Evolutionary conservation across 768 basidiomycete genomes (phyloP), one percentile per base, ranked within the genome.

Genomic region (Leucogyrophana mollusca): DNA sequence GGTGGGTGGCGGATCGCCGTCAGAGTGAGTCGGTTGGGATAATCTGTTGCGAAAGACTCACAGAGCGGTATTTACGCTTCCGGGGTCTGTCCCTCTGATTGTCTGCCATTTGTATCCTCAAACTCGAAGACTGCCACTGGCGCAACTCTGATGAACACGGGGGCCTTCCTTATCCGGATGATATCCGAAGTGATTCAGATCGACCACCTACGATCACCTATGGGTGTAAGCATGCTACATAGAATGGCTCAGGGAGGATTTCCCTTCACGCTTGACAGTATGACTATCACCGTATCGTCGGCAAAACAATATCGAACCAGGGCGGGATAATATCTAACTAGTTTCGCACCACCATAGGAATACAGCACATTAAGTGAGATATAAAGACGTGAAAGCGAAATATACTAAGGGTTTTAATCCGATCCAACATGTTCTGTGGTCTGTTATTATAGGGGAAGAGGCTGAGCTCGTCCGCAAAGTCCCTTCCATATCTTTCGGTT

Each of bases 31-130:
- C 24, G 43, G 32, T 24, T 11, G 25, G n/a, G 3, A 25, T n/a
- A 18, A 17, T 35, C 30, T 43, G 20, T n/a, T 27, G 34, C 10
- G 34, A 21, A 30, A 25, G 14, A 39, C 73, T 60, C 55, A 80
- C 79, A 40, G 79, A 76, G 34, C 73, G 70, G 51, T 77, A 78
- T 53, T 75, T 79, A 60, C 73, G 77, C 61, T 75, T 77, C 41
- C 64, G 56, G 34, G 57, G 47, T 18, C 56, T 10, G 52, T 40
- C 16, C 58, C 53, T 24, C 59, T 32, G 66, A 62, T 62, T 37
- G 14, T 9, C 27, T 24, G 40, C 22, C 11, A 30, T 25, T 14
- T 40, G 38, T 17, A n/a, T n/a, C n/a, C n/a, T n/a, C n/a, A n/a
- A n/a, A n/a, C n/a, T n/a, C n/a, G n/a, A n/a, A n/a, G n/a, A n/a